phyloP scores from a whole-genome alignment of 2,329 filamentous ascomycete genomes.

The Microcyclosporella mali region DNA sequence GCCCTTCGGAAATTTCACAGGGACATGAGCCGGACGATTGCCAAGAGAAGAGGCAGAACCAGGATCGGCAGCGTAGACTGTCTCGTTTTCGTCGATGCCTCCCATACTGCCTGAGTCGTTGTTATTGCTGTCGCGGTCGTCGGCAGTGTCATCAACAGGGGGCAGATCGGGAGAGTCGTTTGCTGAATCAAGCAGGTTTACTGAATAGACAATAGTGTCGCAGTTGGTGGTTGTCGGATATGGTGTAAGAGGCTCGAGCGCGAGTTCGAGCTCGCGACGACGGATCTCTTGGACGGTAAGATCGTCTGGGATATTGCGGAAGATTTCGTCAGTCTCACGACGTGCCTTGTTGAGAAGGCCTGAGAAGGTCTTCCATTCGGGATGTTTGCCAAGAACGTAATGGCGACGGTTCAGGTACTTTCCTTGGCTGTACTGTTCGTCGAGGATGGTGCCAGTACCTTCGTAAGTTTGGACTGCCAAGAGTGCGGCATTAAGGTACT shows the following conservation, averaged over 20 bases:
- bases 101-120: background rate
- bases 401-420: constrained; percentile 25
- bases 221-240: constrained; percentile 25
- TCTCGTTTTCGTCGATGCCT: background rate
- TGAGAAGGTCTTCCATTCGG: constrained; percentile 10
- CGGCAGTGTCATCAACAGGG: too few species aligned
- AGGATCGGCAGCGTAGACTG: background rate
- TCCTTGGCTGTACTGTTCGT: constrained; percentile 22
- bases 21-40: background rate
- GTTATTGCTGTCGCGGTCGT: background rate
- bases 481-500: too few species aligned
- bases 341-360: constrained; percentile 12
- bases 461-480: constrained; percentile 11
- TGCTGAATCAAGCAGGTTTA: too few species aligned
- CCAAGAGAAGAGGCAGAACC: too few species aligned
- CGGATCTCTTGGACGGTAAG: constrained; percentile 25
- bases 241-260: constrained; percentile 22
- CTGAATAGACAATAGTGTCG: too few species aligned
- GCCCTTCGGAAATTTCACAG: constrained; percentile 8
- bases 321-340: constrained; percentile 19
- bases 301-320: constrained; percentile 7
- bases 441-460: constrained; percentile 18
- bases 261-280: constrained; percentile 16
- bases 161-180: background rate
- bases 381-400: constrained; percentile 17